phyloP scores from a whole-genome alignment of 768 basidiomycete genomes.

The Trametes cubensis region DNA sequence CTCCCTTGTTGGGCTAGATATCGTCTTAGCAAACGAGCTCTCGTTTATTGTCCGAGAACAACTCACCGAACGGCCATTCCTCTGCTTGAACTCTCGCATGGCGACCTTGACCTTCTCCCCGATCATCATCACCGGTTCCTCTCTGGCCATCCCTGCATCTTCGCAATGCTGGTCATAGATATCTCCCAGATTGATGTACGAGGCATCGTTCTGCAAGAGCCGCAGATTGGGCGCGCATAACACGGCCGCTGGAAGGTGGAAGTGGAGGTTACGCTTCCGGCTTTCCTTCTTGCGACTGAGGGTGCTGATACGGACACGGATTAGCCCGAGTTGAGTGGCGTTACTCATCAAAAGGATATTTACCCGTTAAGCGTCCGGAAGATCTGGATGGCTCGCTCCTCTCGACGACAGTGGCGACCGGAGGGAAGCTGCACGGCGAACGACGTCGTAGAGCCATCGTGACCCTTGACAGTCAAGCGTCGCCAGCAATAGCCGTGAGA shows the following conservation, averaged over 20 bases:
- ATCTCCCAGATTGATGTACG: constrained; percentile 88
- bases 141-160: constrained; percentile 71
- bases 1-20: constrained; percentile 56
- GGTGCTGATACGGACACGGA: constrained; percentile 50
- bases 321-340: not conserved
- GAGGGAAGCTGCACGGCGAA: constrained; percentile 92
- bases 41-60: too few species aligned
- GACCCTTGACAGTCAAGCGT: constrained; percentile 87
- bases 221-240: constrained; percentile 83
- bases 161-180: constrained; percentile 92
- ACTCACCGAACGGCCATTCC: constrained; percentile 26
- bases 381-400: constrained; percentile 89
- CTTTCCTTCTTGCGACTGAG: constrained; percentile 88
- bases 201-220: constrained; percentile 88
- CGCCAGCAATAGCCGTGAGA: constrained; percentile 87
- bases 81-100: constrained; percentile 58
- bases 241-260: constrained; percentile 88
- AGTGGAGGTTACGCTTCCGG: constrained; percentile 86
- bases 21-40: not conserved
- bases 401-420: constrained; percentile 82
- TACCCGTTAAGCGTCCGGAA: constrained; percentile 95
- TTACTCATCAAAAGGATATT: constrained; percentile 22
- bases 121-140: constrained; percentile 84
- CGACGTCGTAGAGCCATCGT: constrained; percentile 84
- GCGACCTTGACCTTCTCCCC: constrained; percentile 83